Conservation (phyloP, 352 stramenopile genomes). For the Globisporangium paroecandrum region DNA sequence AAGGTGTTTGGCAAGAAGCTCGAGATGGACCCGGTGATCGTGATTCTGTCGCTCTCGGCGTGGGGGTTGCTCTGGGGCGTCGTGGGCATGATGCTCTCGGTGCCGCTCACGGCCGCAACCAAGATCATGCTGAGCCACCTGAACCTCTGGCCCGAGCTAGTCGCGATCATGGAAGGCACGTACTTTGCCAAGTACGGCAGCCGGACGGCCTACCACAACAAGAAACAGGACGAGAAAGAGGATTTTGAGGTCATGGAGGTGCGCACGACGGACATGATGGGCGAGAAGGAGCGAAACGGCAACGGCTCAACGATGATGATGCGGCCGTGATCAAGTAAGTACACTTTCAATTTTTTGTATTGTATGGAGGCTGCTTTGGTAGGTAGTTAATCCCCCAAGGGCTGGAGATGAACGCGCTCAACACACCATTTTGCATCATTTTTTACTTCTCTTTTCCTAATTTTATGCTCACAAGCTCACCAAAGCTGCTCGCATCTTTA, state of each 20-base stretch:
- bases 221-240: constrained; percentile 64
- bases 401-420: background rate
- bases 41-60: constrained; percentile 85
- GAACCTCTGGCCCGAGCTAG: constrained; percentile 83
- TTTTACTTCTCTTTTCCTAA: background rate
- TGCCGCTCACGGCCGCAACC: constrained; percentile 75
- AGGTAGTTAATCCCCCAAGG: background rate
- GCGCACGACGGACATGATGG: constrained; percentile 41
- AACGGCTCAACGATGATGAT: constrained; percentile 23
- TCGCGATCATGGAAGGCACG: constrained; percentile 82
- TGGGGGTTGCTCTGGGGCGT: constrained; percentile 85
- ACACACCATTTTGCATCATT: constrained; percentile 3
- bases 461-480: background rate
- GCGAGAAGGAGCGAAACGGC: constrained; percentile 46
- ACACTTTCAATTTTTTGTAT: background rate
- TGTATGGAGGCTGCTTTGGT: background rate
- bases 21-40: constrained; percentile 84
- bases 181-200: constrained; percentile 79
- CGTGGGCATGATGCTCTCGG: constrained; percentile 88
- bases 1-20: constrained; percentile 86
- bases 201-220: constrained; percentile 48
- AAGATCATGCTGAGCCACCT: constrained; percentile 89
- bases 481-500: background rate
- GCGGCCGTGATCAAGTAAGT: constrained; percentile 20
- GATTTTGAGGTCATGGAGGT: constrained; percentile 81